A percentile compares a stretch with the other conserved stretches of the same genome.
Conservation (phyloP, 2,329 filamentous ascomycete species). For the Fusarium sp. region DNA sequence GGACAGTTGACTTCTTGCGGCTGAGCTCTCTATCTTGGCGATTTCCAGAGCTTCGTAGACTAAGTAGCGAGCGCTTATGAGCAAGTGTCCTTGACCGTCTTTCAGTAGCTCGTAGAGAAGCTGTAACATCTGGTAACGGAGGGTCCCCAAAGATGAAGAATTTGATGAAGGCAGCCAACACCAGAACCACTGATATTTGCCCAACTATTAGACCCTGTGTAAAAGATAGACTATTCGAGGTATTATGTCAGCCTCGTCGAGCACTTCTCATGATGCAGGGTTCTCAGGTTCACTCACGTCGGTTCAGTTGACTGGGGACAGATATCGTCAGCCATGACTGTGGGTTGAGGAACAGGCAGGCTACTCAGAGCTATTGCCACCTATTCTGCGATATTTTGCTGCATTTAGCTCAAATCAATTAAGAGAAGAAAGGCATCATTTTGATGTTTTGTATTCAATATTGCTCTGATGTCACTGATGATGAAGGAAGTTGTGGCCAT, state of each 20-base stretch:
- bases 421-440: conserved; percentile 7
- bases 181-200: conserved; percentile 89
- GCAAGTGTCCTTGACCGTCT: conserved; percentile 79
- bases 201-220: conserved; percentile 94
- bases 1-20: conserved; percentile 77
- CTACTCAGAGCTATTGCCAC: neutral
- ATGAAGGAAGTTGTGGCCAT: conserved; percentile 22
- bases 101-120: conserved; percentile 79
- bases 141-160: conserved; percentile 99
- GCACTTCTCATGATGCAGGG: conserved; percentile 17
- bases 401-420: neutral
- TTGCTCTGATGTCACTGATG: conserved; percentile 36
- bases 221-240: conserved; percentile 77
- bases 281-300: conserved; percentile 50
- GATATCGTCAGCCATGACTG: conserved; percentile 56
- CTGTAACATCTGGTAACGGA: conserved; percentile 84
- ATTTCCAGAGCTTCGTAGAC: conserved; percentile 63
- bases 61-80: conserved; percentile 80
- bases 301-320: conserved; percentile 60
- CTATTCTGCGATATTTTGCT: neutral
- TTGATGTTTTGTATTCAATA: conserved; percentile 5
- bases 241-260: conserved; percentile 6
- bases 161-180: conserved; percentile 96
- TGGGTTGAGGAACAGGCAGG: neutral
- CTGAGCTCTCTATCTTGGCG: conserved; percentile 62